phyloP scores from a whole-genome alignment of 2,329 filamentous ascomycete species.

The Penicillium sp. region DNA sequence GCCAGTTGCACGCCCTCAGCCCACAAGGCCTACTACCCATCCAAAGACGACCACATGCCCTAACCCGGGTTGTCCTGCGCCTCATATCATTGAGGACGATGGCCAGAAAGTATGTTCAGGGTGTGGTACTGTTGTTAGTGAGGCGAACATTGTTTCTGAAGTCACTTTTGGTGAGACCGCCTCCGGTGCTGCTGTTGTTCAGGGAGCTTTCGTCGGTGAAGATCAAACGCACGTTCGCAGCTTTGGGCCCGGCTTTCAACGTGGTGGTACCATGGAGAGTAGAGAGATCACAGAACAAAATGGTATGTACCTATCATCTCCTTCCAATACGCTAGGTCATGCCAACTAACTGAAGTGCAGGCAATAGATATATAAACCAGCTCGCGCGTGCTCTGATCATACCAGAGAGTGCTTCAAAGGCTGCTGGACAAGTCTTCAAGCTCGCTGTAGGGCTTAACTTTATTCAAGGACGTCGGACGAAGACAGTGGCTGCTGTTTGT shows the following conservation, averaged over 20 bases:
- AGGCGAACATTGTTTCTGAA: conserved; percentile 89
- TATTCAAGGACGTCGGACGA: conserved; percentile 82
- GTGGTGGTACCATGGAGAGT: conserved; percentile 54
- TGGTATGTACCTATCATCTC: conserved; percentile 29
- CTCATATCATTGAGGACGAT: conserved; percentile 53
- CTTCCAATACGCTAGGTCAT: not conserved
- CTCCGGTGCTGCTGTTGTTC: conserved; percentile 83
- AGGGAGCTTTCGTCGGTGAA: conserved; percentile 85
- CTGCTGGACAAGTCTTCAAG: conserved; percentile 75
- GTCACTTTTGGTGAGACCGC: conserved; percentile 88
- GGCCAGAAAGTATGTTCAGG: conserved; percentile 70
- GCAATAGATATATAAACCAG: conserved; percentile 50
- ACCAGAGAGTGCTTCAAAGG: conserved; percentile 66
- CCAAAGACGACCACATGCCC: conserved; percentile 49
- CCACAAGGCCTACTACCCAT: conserved; percentile 39
- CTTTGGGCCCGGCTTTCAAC: conserved; percentile 53
- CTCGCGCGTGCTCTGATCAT: conserved; percentile 48
- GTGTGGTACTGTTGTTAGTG: conserved; percentile 83
- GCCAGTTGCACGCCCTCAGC: conserved; percentile 35
- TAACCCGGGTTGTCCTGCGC: conserved; percentile 51
- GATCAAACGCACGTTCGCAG: conserved; percentile 80
- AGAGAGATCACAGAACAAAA: conserved; percentile 54
- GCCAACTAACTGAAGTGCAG: conserved; percentile 24
- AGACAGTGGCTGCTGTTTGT: conserved; percentile 86
- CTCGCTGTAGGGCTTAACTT: conserved; percentile 76